Conservation (phyloP, 495 filamentous ascomycete species). For the Patellaria atrata region DNA sequence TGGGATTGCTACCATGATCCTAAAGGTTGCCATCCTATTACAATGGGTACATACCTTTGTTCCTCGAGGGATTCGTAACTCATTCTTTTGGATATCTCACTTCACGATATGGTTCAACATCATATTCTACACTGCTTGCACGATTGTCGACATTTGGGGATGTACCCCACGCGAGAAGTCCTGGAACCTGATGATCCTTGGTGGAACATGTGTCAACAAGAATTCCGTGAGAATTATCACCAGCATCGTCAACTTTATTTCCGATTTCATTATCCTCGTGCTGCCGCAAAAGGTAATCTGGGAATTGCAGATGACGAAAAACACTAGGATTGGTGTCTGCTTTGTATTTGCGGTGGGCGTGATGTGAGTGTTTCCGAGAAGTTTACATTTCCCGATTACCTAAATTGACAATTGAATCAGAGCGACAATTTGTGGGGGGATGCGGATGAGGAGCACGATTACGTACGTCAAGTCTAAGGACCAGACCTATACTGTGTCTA, state of each 20-base stretch:
- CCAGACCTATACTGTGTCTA: no score
- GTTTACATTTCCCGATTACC: no score
- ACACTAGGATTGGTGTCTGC: slow-evolving; percentile 1
- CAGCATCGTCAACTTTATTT: not conserved
- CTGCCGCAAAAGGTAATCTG: slow-evolving; percentile 10
- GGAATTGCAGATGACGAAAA: slow-evolving; percentile 1
- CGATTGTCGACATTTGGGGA: slow-evolving; percentile 2
- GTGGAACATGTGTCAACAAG: not conserved
- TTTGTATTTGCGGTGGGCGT: slow-evolving; percentile 3
- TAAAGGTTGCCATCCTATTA: slow-evolving; percentile 5
- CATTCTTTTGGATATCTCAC: not conserved
- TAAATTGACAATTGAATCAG: no score
- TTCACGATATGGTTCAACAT: slow-evolving; percentile 2
- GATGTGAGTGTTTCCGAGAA: slow-evolving; percentile 5
- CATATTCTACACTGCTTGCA: slow-evolving; percentile 3
- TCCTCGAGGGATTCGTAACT: not conserved
- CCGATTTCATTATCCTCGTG: slow-evolving; percentile 2
- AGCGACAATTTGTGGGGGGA: no score
- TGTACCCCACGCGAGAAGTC: slow-evolving; percentile 3
- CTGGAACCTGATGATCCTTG: slow-evolving; percentile 1
- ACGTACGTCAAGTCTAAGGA: no score
- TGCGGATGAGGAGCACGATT: no score
- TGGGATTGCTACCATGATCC: slow-evolving; percentile 1
- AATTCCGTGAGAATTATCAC: slow-evolving; percentile 1
- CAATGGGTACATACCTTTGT: slow-evolving; percentile 7